These are phyloP conservation scores for Pouteria glomerata DNA, from an alignment of 148 eudicot genomes.

Conservation along the genomic window DNA sequence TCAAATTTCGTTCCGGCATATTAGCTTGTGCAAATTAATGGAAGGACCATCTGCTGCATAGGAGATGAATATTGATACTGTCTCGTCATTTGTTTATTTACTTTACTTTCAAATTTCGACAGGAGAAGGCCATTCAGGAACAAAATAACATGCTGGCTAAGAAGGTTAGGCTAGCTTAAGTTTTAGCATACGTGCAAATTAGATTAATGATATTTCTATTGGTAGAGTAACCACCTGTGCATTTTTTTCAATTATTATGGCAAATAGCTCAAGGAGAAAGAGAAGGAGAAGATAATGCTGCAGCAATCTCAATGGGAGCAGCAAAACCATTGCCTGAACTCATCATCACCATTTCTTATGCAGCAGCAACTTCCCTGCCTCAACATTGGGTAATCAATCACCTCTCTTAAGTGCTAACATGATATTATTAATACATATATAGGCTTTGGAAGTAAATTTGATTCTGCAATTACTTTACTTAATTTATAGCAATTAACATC, in stretches of 20 bases:
- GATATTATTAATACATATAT: no score
- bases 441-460: no score
- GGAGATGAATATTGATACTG: no score
- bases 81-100: no score
- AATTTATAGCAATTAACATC: no score
- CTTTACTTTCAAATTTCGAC: conserved; percentile 1
- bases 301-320: conserved; percentile 47
- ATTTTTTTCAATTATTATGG: background rate
- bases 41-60: no score
- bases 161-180: conserved; percentile 33
- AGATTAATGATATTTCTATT: background rate
- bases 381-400: conserved; percentile 39
- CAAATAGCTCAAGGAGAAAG: conserved; percentile 61
- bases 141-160: conserved; percentile 55
- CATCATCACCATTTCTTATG: conserved; percentile 27
- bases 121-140: conserved; percentile 76
- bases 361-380: conserved; percentile 38
- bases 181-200: background rate
- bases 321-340: conserved; percentile 21
- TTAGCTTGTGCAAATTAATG: no score
- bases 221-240: no score
- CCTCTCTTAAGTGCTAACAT: background rate
- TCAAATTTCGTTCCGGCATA: no score
- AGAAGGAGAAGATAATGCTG: conserved; percentile 42
- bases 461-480: no score